phyloP scores from a whole-genome alignment of 1,284 basidiomycete species.

The Xanthoconium separans region DNA sequence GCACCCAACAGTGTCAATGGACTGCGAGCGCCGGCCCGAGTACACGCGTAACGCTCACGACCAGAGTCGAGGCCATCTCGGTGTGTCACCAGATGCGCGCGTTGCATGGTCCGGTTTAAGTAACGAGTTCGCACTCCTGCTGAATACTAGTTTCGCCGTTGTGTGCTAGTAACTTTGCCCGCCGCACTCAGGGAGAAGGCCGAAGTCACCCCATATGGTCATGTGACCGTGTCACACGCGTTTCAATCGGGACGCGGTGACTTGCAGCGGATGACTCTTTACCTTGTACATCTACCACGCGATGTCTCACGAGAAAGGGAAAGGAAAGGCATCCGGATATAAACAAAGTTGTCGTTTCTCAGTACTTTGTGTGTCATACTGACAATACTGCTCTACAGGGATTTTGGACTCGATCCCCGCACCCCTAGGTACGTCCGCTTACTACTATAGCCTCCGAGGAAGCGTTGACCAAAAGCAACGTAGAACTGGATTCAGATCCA shows the following conservation, averaged over 20 bases:
- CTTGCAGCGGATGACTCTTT: background rate
- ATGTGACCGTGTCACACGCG: constrained; percentile 25
- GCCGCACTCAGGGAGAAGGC: too few species aligned
- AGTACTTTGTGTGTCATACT: background rate
- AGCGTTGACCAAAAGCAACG: background rate
- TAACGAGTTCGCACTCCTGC: too few species aligned
- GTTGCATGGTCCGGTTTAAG: too few species aligned
- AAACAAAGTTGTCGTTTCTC: constrained; percentile 19
- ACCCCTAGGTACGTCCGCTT: constrained; percentile 24
- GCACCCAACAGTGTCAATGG: too few species aligned
- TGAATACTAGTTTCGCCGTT: too few species aligned
- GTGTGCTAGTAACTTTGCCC: too few species aligned
- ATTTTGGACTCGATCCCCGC: constrained; percentile 28
- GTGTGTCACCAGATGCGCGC: too few species aligned
- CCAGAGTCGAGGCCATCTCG: too few species aligned
- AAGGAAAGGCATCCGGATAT: constrained; percentile 19
- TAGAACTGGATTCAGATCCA: constrained; percentile 50
- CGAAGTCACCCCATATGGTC: background rate
- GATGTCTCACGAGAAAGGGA: constrained; percentile 21
- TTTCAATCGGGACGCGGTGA: too few species aligned
- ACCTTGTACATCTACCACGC: background rate
- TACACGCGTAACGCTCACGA: too few species aligned
- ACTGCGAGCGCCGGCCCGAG: too few species aligned
- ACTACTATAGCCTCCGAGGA: too few species aligned
- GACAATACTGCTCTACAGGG: constrained; percentile 15